A percentile compares a stretch with the other conserved stretches of the same genome.
phyloP scores from a whole-genome alignment of 2,329 filamentous ascomycete species.

The Macrophomina tecta region DNA sequence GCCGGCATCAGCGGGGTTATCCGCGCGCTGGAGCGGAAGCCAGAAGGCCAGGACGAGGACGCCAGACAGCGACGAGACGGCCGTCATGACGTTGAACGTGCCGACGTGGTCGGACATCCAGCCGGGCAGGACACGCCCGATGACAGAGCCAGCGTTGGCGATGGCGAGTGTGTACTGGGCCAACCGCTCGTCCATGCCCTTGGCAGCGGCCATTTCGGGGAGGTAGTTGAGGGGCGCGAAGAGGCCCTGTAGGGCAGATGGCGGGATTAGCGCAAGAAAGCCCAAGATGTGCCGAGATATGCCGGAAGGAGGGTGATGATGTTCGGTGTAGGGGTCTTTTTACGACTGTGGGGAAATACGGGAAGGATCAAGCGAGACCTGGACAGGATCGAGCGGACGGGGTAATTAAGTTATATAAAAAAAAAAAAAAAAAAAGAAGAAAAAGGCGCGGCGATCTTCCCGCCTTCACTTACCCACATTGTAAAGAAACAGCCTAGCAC shows the following conservation, averaged over 20 bases:
- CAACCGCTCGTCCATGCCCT: slow-evolving; percentile 59
- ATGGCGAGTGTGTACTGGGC: slow-evolving; percentile 52
- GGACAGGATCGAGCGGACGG: no score
- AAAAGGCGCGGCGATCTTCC: not conserved
- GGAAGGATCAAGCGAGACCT: no score
- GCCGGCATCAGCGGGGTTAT: slow-evolving; percentile 47
- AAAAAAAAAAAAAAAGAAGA: not conserved
- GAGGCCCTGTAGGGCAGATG: slow-evolving; percentile 47
- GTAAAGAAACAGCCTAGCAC: slow-evolving; percentile 28
- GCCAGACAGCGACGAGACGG: slow-evolving; percentile 53
- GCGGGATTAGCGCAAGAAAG: slow-evolving; percentile 32
- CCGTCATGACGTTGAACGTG: slow-evolving; percentile 44
- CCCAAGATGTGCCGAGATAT: slow-evolving; percentile 34
- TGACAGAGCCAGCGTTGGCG: slow-evolving; percentile 48
- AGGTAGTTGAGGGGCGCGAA: slow-evolving; percentile 58
- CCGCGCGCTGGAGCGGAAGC: slow-evolving; percentile 34
- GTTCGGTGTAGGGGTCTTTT: no score
- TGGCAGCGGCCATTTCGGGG: slow-evolving; percentile 61
- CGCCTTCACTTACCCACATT: slow-evolving; percentile 27
- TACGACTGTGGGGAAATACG: no score
- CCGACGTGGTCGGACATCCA: slow-evolving; percentile 52
- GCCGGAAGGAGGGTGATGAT: not conserved
- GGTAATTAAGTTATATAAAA: not conserved
- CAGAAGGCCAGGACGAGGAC: slow-evolving; percentile 55
- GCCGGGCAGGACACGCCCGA: slow-evolving; percentile 52